Evolutionary conservation across 169 alveolate species (phyloP).

Genomic region (Plasmodium cynomolgi): DNA sequence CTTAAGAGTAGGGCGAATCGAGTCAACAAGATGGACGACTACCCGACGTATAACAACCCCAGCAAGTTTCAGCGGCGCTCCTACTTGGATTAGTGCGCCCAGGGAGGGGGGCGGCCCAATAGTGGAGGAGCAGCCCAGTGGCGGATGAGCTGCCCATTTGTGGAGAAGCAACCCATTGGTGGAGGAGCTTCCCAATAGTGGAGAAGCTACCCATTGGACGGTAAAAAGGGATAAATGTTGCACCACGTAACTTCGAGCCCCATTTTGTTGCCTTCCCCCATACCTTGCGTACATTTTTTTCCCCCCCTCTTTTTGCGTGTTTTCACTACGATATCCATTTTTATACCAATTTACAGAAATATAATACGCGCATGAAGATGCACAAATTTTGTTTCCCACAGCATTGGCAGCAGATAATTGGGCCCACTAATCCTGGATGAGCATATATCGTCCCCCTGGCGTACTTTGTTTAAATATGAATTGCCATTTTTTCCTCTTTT

Average conservation of each 20-base stretch:
- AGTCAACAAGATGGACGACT: slow-evolving; percentile 45
- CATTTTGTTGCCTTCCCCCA: neutral
- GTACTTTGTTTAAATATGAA: slow-evolving; percentile 1
- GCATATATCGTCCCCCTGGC: neutral
- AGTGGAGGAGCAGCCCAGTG: too few relatives aligned
- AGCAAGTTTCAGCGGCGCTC: slow-evolving; percentile 65
- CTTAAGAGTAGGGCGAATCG: slow-evolving; percentile 17
- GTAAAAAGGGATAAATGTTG: neutral
- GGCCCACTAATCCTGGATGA: neutral
- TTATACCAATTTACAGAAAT: neutral
- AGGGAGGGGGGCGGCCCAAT: neutral
- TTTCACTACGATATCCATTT: neutral
- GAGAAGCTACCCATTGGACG: neutral
- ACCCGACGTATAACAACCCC: slow-evolving; percentile 32
- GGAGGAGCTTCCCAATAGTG: too few relatives aligned
- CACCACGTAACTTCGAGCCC: neutral
- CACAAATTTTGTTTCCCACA: neutral
- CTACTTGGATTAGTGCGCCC: slow-evolving; percentile 9
- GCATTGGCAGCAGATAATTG: neutral
- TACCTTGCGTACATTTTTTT: neutral
- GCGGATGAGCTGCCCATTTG: too few relatives aligned
- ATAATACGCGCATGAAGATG: neutral
- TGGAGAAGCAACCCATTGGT: too few relatives aligned
- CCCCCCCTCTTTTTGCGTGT: neutral
- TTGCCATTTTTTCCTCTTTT: neutral